Base-by-base conservation (phyloP, 1,284 basidiomycete species). In the Moniliophthora roreri region DNA sequence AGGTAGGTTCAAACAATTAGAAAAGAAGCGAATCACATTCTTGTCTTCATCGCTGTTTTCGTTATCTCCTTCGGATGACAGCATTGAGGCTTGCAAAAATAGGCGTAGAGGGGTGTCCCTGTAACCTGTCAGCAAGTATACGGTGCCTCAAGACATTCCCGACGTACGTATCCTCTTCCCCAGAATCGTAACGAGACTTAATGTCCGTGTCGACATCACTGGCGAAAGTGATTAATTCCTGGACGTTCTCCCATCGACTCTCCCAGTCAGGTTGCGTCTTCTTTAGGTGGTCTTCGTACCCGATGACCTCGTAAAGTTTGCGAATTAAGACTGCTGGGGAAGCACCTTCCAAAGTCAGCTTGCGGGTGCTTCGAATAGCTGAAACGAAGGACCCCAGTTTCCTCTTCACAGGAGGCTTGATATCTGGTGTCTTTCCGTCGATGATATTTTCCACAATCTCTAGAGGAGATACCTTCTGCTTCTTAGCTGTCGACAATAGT, bases 11-110 rank as follows among this genome's bases (percentile, higher is more conserved):
- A 46, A 23, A 23, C 35, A 20, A 11, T 42, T 32, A n/a, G 18
- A 23, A 47, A 47, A 44, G 34, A 21, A 48, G 37, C 28, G 21
- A 68, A 75, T 55, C 44, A 84, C 85, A 57, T 81, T 80, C 56
- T 78, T 79, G 38, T 72, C 74, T n/a, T 76, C 73, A 40, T 83
- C 80, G n/a, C 83, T 81, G 18, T 76, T 78, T 21, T 83, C 69
- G 6, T 78, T 78, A 52, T 89, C 85, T 4, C 85, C 84, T 65
- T 93, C 92, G 0, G 93, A 93, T 0, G 91, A 89, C 15, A 96
- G 72, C 81, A 90, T 91, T 0, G 91, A 93, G 0, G 86, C 85
- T 66, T 94, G 89, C 9, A 97, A 73, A 66, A 96, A 95, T 48
- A 76, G 70, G n/a, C 89, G 82, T 34, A 95, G 71, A 1, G 89